Conservation (phyloP, 805 yeast genomes). For the Hanseniaspora lachancei region DNA sequence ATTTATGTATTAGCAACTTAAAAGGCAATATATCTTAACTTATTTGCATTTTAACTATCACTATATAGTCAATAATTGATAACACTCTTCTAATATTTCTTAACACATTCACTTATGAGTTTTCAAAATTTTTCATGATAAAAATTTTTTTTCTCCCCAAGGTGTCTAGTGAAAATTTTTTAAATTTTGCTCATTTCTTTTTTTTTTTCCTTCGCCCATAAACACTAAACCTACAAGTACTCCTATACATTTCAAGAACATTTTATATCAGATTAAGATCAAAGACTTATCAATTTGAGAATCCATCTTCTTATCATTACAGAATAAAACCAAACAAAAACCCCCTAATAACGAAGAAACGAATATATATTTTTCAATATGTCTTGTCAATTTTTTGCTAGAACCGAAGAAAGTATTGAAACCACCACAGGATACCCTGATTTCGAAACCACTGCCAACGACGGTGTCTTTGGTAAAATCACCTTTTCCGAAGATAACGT, state of each 20-base stretch:
- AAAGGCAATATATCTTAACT: background rate
- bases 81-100: too few species aligned
- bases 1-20: too few species aligned
- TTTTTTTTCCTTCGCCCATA: background rate
- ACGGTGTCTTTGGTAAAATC: slow-evolving; percentile 16
- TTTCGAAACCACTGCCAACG: slow-evolving; percentile 13
- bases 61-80: too few species aligned
- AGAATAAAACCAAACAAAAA: background rate
- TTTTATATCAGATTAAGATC: background rate
- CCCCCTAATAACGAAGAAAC: background rate
- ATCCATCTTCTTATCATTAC: background rate
- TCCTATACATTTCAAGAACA: too few species aligned
- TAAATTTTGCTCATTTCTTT: background rate
- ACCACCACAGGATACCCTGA: slow-evolving; percentile 27
- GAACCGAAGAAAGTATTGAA: slow-evolving; percentile 27
- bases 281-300: background rate
- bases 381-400: slow-evolving; percentile 27
- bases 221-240: too few species aligned
- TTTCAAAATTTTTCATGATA: background rate
- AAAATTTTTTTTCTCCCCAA: background rate
- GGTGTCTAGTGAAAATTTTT: background rate
- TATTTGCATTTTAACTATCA: background rate
- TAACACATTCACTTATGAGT: too few species aligned
- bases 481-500: slow-evolving; percentile 20
- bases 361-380: slow-evolving; percentile 14